A percentile compares a stretch with the other conserved stretches of the same genome.
phyloP scores from a whole-genome alignment of 371 early-diverging fungal species.

The Batkoa obscura region DNA sequence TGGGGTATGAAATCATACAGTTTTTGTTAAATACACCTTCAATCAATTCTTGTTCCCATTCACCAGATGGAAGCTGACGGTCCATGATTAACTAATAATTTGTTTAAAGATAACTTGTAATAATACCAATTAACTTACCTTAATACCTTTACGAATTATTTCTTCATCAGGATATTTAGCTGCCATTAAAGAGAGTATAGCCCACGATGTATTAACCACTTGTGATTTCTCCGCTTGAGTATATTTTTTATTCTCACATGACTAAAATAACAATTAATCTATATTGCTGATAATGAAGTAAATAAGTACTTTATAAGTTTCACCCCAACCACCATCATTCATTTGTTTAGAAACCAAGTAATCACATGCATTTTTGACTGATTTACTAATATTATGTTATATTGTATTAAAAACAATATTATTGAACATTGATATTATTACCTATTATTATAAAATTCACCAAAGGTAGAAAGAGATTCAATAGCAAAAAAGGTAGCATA shows the following conservation, averaged over 20 bases:
- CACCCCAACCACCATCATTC: constrained; percentile 95
- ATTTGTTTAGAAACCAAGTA: constrained; percentile 72
- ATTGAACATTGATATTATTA: constrained; percentile 10
- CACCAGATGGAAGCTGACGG: constrained; percentile 73
- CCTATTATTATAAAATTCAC: constrained; percentile 60
- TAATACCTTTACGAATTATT: constrained; percentile 54
- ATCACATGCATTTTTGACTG: constrained; percentile 54
- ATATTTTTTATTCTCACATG: constrained; percentile 52
- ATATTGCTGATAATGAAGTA: neutral
- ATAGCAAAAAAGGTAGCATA: constrained; percentile 92
- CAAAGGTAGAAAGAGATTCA: constrained; percentile 66
- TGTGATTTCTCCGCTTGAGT: constrained; percentile 48
- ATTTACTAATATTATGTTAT: constrained; percentile 16
- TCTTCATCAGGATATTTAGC: constrained; percentile 66
- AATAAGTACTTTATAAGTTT: constrained; percentile 48
- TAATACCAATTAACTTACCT: constrained; percentile 9
- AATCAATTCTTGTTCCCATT: constrained; percentile 89
- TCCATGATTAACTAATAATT: constrained; percentile 38
- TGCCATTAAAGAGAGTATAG: constrained; percentile 67
- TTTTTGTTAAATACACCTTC: constrained; percentile 96
- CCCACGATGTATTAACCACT: constrained; percentile 85
- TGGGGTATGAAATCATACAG: constrained; percentile 86
- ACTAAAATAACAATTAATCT: constrained; percentile 13
- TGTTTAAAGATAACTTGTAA: neutral
- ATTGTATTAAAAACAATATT: neutral